Conservation (phyloP, 176 grass and related monocot species). For the Cenchrus americanus region DNA sequence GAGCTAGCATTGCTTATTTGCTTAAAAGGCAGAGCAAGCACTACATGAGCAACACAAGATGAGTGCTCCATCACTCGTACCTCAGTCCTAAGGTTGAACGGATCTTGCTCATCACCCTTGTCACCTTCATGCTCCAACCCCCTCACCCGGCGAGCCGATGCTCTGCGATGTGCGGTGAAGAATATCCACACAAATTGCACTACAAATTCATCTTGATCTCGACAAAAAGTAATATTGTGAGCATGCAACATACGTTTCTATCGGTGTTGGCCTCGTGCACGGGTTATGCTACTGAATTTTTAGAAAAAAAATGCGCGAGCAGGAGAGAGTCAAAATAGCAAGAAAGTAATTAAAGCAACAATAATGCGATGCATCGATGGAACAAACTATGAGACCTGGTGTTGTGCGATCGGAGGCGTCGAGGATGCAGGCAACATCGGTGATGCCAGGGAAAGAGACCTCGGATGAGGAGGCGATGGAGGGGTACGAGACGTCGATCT, state of each 20-base stretch:
- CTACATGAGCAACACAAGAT: neutral
- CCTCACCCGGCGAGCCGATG: conserved; percentile 46
- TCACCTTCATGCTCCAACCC: conserved; percentile 62
- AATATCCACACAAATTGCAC: neutral
- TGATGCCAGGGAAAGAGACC: conserved; percentile 33
- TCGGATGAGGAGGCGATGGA: conserved; percentile 48
- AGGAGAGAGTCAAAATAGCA: neutral
- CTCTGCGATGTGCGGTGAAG: conserved; percentile 40
- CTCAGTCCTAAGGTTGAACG: conserved; percentile 88
- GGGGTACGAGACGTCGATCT: conserved; percentile 51
- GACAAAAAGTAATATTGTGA: neutral
- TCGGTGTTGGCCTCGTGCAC: conserved; percentile 13
- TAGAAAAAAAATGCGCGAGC: neutral
- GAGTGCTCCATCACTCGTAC: conserved; percentile 32
- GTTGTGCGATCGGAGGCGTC: conserved; percentile 29
- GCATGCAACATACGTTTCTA: neutral
- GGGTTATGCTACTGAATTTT: conserved; percentile 16
- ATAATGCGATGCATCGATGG: neutral
- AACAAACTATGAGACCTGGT: neutral
- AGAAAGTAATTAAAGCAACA: neutral
- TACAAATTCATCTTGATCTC: neutral
- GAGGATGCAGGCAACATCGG: conserved; percentile 40
- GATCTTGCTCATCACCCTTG: conserved; percentile 52
- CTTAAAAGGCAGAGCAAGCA: neutral
- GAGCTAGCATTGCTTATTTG: neutral